Percentiles rank a stretch among this genome's conserved stretches.
Conservation (phyloP, 129 eudicot genomes). For the Arctium lappa region DNA sequence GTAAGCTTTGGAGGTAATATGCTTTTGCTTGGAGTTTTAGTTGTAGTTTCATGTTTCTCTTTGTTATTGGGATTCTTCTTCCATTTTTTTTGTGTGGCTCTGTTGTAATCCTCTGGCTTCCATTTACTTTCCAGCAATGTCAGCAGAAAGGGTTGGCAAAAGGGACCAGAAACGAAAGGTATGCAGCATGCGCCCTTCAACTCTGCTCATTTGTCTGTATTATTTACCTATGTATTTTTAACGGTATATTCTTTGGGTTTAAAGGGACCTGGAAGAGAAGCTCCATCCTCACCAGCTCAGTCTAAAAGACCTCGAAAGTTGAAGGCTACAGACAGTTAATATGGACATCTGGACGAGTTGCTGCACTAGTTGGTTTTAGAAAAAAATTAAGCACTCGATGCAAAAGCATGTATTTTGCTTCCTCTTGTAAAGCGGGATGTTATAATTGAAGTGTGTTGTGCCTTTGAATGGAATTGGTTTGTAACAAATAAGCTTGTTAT, state of each 20-base stretch:
- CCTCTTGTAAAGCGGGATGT: not conserved
- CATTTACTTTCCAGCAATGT: slow-evolving; percentile 22
- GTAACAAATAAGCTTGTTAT: not conserved
- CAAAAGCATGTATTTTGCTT: not conserved
- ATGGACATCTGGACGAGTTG: not conserved
- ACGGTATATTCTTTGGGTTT: slow-evolving; percentile 15
- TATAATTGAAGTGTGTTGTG: not conserved
- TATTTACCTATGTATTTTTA: not conserved
- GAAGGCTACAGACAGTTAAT: slow-evolving; percentile 65
- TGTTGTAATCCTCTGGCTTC: not conserved
- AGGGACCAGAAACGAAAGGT: slow-evolving; percentile 97
- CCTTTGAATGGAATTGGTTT: not conserved
- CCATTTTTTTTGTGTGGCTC: not conserved
- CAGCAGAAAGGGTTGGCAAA: slow-evolving; percentile 84
- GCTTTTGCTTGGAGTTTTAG: not conserved
- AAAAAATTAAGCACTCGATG: not conserved
- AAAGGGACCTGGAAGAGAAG: slow-evolving; percentile 86
- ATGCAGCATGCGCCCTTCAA: not conserved
- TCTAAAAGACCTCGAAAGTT: slow-evolving; percentile 86
- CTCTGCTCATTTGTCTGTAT: not conserved
- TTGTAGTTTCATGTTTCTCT: not conserved
- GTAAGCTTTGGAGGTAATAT: slow-evolving; percentile 72
- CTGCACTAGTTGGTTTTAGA: not conserved
- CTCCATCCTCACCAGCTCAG: slow-evolving; percentile 91
- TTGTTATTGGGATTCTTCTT: not conserved